Percentiles rank a stretch among this genome's conserved stretches.
These are phyloP conservation scores for Huntiella abstrusa DNA, from an alignment of 2,329 filamentous ascomycete species.

Conservation along the genomic window DNA sequence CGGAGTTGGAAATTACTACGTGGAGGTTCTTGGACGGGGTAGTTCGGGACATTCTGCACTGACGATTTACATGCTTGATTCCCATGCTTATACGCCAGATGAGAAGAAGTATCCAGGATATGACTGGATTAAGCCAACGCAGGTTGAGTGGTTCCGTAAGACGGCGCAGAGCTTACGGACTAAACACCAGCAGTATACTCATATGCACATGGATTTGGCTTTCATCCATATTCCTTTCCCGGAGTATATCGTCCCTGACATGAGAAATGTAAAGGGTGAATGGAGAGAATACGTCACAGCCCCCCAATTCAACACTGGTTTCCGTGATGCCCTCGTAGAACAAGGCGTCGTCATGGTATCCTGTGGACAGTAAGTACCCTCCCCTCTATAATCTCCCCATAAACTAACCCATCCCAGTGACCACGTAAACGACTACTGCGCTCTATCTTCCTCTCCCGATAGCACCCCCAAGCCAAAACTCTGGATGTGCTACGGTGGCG, in stretches of 20 bases:
- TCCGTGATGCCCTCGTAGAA: constrained; percentile 73
- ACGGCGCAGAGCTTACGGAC: constrained; percentile 58
- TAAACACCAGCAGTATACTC: constrained; percentile 66
- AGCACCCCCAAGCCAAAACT: constrained; percentile 43
- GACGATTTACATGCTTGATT: constrained; percentile 88
- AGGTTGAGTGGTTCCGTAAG: constrained; percentile 85
- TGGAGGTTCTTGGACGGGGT: constrained; percentile 72
- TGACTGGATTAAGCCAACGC: constrained; percentile 87
- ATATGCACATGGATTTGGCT: constrained; percentile 85
- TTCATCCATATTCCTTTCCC: constrained; percentile 96
- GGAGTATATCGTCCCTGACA: constrained; percentile 52
- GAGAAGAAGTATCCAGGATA: constrained; percentile 81
- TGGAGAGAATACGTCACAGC: constrained; percentile 77
- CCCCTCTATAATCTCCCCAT: not conserved
- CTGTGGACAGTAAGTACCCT: constrained; percentile 64
- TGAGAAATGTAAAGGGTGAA: constrained; percentile 39
- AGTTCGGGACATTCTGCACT: constrained; percentile 71
- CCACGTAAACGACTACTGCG: constrained; percentile 93
- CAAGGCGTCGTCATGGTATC: constrained; percentile 74
- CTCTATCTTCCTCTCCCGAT: constrained; percentile 33
- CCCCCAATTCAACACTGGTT: constrained; percentile 77
- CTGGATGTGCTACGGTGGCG: constrained; percentile 98
- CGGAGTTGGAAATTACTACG: constrained; percentile 84
- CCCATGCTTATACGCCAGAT: constrained; percentile 79
- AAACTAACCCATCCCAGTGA: constrained; percentile 34